Evolutionary conservation across 495 filamentous ascomycete species (phyloP).

Genomic region (Chaetomidium leptoderma): DNA sequence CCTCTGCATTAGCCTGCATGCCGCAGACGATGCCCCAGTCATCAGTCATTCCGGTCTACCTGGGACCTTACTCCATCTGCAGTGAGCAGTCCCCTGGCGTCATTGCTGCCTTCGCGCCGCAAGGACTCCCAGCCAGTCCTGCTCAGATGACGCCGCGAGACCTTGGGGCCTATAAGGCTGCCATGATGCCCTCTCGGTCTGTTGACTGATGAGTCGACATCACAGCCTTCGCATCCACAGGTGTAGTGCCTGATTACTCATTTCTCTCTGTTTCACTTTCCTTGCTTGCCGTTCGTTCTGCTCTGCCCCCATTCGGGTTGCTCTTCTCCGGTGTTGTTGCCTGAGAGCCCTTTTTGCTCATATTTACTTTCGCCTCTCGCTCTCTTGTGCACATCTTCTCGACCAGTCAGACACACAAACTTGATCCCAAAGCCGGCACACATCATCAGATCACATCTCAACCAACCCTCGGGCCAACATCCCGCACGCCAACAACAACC

Average conservation of each 20-base stretch:
- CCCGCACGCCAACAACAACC: constrained; percentile 3
- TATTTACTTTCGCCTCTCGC: constrained; percentile 23
- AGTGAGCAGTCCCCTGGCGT: constrained; percentile 19
- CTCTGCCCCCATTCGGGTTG: constrained; percentile 10
- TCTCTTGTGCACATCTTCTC: constrained; percentile 17
- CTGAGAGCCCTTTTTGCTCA: constrained; percentile 16
- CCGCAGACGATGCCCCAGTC: constrained; percentile 21
- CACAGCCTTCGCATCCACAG: constrained; percentile 22
- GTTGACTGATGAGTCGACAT: constrained; percentile 29
- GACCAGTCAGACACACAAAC: constrained; percentile 10
- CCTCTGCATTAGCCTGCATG: constrained; percentile 32
- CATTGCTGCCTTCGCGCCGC: constrained; percentile 29
- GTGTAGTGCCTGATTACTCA: constrained; percentile 36
- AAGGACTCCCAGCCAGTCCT: constrained; percentile 21
- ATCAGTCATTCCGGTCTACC: constrained; percentile 18
- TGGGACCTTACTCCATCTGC: constrained; percentile 13
- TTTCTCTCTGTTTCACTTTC: constrained; percentile 23
- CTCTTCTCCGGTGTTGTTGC: constrained; percentile 10
- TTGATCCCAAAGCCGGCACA: constrained; percentile 12
- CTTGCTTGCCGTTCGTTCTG: constrained; percentile 18
- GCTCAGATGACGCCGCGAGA: constrained; percentile 21
- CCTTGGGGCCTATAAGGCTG: constrained; percentile 33
- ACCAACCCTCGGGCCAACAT: not conserved
- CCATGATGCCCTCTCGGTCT: constrained; percentile 24
- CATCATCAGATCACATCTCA: constrained; percentile 10